Evolutionary conservation across 192 early-diverging fungal genomes (phyloP).

Genomic region (Linnemannia zychae): DNA sequence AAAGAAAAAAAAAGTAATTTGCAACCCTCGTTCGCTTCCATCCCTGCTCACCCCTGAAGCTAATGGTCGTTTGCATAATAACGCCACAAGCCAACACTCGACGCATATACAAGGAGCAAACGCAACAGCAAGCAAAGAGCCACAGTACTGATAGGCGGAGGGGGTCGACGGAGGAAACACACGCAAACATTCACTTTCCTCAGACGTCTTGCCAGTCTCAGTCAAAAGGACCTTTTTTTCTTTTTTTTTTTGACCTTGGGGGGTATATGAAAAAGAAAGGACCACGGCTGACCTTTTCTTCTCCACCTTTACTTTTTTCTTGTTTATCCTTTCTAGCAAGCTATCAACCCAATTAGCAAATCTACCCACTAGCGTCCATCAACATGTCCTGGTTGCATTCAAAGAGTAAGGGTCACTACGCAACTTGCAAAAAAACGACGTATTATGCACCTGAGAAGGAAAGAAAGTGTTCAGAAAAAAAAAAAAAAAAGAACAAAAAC

Average conservation of each 20-base stretch:
- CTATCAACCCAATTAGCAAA: background rate
- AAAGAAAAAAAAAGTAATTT: no score
- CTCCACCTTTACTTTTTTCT: background rate
- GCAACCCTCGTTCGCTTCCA: no score
- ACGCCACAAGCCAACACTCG: no score
- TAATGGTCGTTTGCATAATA: no score
- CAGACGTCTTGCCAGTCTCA: background rate
- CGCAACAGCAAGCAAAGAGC: background rate
- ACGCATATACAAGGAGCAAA: no score
- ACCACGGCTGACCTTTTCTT: background rate
- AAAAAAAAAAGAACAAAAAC: background rate
- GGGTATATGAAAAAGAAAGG: background rate
- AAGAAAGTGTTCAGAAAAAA: background rate
- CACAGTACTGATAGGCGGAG: background rate
- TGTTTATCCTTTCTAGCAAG: background rate
- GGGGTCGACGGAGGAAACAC: background rate
- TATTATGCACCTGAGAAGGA: background rate
- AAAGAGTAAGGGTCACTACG: constrained; percentile 35
- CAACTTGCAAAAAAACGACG: background rate
- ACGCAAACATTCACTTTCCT: background rate
- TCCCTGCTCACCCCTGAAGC: no score
- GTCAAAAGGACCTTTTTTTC: background rate
- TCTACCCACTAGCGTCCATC: background rate
- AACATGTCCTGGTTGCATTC: constrained; percentile 58
- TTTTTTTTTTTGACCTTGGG: background rate